Base-by-base conservation (phyloP, 2,329 filamentous ascomycete species). In the Claviceps paspali region DNA sequence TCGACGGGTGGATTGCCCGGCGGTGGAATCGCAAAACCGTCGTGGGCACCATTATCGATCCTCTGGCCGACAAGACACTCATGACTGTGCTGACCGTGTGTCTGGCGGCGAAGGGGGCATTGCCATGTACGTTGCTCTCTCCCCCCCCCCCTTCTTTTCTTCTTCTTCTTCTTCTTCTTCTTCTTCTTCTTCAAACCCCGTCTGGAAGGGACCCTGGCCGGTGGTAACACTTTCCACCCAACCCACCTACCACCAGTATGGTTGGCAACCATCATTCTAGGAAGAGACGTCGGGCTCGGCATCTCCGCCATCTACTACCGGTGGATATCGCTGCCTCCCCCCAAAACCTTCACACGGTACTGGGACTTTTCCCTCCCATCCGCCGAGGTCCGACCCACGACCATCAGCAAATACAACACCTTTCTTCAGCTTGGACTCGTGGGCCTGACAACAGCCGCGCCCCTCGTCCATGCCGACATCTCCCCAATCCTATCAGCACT, bases 331-430 rank as follows among this genome's bases (percentile, higher is more conserved):
- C 70, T 98, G 5, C 91, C 91, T 0, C 79, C 83, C 0, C 91
- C 91, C 2, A 96, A 96, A 62, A 96, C 91, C 0, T 83, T 95
- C 59, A 62, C 72, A 14, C 69, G 91, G 14, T 98, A 96, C 60
- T 98, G 91, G 91, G 91, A 98, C 60, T 96, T 98, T 54, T 88
- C 82, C 3, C 70, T 98, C 11, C 91, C 84, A 2, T 83, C 78
- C 28, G 84, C 84, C 3, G 83, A 91, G 59, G 84, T 92, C 5
- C 79, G 76, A 42, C 84, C 84, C 1, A 91, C 84, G 0, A 79
- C 71, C 1, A 83, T 92, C 43, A 86, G 80, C 60, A 92, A 92
- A 64, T 79, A 86, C 59, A 98, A 98, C 60, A 98, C 91, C 0
- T 86, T 92, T 30, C 62, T 96, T 48, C 91, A 98, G 56, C 65